Percentiles rank a stretch among this genome's conserved stretches.
Conservation (phyloP, 306 rosid genomes). For the Citrullus amarus region DNA sequence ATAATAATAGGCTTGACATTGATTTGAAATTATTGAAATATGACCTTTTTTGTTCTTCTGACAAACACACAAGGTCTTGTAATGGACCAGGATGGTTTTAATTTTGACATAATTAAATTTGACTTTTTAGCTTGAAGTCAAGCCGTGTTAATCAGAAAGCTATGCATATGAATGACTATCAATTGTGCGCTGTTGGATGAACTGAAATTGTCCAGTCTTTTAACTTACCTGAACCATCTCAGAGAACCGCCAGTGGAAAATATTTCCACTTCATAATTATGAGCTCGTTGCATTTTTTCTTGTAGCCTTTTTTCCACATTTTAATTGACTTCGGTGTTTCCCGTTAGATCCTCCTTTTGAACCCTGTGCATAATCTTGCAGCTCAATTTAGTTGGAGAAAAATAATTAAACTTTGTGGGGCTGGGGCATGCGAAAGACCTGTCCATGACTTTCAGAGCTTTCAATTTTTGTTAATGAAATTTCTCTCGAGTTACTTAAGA, state of each 20-base stretch:
- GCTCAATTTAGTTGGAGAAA: neutral
- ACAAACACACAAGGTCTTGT: neutral
- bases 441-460: neutral
- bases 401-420: neutral
- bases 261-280: neutral
- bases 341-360: neutral
- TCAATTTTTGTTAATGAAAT: neutral
- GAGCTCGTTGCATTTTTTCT: neutral
- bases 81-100: neutral
- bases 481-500: neutral
- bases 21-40: neutral
- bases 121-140: neutral
- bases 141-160: neutral
- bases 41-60: neutral
- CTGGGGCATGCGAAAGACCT: neutral
- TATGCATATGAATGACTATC: neutral
- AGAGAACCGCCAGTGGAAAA: neutral
- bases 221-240: neutral
- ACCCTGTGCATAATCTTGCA: neutral
- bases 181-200: neutral
- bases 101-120: neutral
- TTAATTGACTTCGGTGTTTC: neutral
- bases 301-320: neutral
- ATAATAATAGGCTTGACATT: neutral
- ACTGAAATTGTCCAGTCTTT: neutral